These are phyloP conservation scores for Trametes polyzona DNA, from an alignment of 1,284 basidiomycete species.

Conservation along the genomic window DNA sequence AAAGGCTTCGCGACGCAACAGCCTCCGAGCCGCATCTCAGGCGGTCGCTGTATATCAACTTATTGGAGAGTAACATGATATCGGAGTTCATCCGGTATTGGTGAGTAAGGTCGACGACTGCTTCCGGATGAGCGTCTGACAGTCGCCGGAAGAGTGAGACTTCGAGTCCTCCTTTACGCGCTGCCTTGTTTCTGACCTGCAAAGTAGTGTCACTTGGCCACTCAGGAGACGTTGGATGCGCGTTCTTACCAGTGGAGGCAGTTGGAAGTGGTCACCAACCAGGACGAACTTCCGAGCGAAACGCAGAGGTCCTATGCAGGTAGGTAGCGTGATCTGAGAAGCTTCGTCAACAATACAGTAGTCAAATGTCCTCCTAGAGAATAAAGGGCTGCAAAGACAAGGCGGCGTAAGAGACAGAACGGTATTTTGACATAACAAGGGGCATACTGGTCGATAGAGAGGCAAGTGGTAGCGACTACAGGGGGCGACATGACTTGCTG, in stretches of 20 bases:
- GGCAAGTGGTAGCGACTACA: conserved; percentile 94
- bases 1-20: conserved; percentile 66
- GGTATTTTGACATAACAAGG: not conserved
- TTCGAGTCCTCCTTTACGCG: conserved; percentile 86
- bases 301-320: conserved; percentile 91
- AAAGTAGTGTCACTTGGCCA: not conserved
- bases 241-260: conserved; percentile 83
- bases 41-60: conserved; percentile 82
- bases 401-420: not conserved
- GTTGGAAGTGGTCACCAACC: conserved; percentile 96
- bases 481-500: conserved; percentile 82
- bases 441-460: conserved; percentile 90
- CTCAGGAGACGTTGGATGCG: not conserved
- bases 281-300: conserved; percentile 92
- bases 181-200: conserved; percentile 81
- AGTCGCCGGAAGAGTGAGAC: conserved; percentile 89
- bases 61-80: conserved; percentile 94
- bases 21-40: conserved; percentile 79
- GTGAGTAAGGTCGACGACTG: conserved; percentile 81
- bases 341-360: conserved; percentile 99
- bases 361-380: conserved; percentile 86
- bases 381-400: conserved; percentile 68
- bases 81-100: conserved; percentile 98
- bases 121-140: conserved; percentile 82
- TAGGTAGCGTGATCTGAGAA: conserved; percentile 96